Evolutionary conservation across 495 filamentous ascomycete species (phyloP), one percentile per base, ranked within the genome.

Genomic region (Penicillium tannophilum): DNA sequence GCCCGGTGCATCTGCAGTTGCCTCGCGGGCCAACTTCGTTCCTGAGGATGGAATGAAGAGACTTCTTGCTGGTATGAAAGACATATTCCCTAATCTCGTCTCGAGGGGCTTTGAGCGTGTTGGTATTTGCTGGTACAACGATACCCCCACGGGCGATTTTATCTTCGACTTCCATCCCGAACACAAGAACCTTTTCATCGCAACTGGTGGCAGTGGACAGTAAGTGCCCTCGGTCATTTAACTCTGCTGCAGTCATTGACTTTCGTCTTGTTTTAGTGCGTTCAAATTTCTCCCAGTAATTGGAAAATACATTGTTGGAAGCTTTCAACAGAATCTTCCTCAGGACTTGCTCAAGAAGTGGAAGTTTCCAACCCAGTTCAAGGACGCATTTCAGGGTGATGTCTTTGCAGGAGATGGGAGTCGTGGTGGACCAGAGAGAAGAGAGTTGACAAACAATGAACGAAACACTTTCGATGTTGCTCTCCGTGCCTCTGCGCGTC

Each of bases 51-150:
- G 79, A 5, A 74, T 82, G 36, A 49, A 69, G 8, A 81, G 79
- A 19, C 82, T 87, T 20, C 79, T 84, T 12, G 63, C 76, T 0
- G 86, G 84, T 9, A 65, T 93, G 11, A 60, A 62, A 2, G 74
- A 82, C 54, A 78, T 88, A 58, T 73, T 89, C 2, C 87, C 90
- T 0, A 72, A 77, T 30, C 67, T 92, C 5, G 71, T 59, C 16
- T 70, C 81, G 20, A 67, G 89, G n/a, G 80, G 82, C 0, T 95
- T 90, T 57, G 67, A 75, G 28, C 74, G 76, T 14, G 87, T 83
- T 12, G 78, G 88, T 10, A 70, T 96, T n/a, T 97, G 91, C 67
- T 93, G 89, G 89, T 94, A 96, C 59, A 85, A 81, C 1, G 91
- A 93, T 67, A 92, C 89, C 0, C 77, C 88, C 0, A 86, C 76